These are phyloP conservation scores for Hemisphaericaspora xylofermentans DNA, from an alignment of 1,139 yeast genomes.

Conservation along the genomic window DNA sequence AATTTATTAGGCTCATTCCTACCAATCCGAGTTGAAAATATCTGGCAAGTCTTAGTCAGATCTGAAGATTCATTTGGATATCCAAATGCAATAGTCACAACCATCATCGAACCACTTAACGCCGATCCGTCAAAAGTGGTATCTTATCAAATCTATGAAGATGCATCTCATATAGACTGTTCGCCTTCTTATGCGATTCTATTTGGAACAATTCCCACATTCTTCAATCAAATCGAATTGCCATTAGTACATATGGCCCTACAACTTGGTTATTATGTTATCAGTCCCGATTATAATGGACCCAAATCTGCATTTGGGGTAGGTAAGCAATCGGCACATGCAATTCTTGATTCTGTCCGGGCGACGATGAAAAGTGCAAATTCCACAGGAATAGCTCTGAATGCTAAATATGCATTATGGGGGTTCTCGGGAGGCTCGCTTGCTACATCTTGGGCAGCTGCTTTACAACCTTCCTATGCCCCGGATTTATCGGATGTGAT, in stretches of 20 bases:
- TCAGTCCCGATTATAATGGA: conserved; percentile 28
- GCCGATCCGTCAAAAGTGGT: conserved; percentile 23
- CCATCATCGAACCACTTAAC: conserved; percentile 31
- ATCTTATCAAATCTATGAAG: conserved; percentile 19
- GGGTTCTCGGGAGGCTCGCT: conserved; percentile 34
- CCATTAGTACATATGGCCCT: conserved; percentile 20
- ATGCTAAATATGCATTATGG: conserved; percentile 24
- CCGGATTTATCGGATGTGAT: conserved; percentile 27
- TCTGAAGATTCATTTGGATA: conserved; percentile 31
- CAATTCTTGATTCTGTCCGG: conserved; percentile 23
- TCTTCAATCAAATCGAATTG: conserved; percentile 21
- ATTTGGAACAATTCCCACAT: conserved; percentile 13
- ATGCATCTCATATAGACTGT: conserved; percentile 15
- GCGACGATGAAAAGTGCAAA: conserved; percentile 18
- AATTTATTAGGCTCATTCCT: neutral
- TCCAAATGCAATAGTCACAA: conserved; percentile 31
- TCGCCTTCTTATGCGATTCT: conserved; percentile 17
- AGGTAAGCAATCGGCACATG: conserved; percentile 24
- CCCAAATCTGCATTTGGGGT: conserved; percentile 22
- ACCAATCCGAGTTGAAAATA: conserved; percentile 13
- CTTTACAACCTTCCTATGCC: conserved; percentile 33
- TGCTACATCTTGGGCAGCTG: conserved; percentile 30
- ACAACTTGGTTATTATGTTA: conserved; percentile 27
- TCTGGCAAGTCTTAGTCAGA: conserved; percentile 35
- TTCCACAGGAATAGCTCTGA: conserved; percentile 20